phyloP scores from a whole-genome alignment of 768 basidiomycete species.

The Stropharia rugosoannulata region DNA sequence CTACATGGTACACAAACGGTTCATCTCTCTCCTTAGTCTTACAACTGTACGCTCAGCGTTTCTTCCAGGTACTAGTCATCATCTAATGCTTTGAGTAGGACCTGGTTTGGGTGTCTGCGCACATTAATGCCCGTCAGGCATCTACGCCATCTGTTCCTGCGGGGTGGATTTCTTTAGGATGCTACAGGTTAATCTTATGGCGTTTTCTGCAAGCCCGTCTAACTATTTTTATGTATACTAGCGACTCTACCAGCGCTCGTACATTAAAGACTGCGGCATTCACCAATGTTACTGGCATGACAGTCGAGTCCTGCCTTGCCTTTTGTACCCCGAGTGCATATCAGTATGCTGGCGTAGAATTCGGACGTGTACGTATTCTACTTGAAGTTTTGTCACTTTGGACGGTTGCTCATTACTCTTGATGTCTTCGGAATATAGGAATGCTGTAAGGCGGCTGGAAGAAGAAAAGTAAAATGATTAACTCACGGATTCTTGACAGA shows the following conservation, averaged over 20 bases:
- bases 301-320: conserved; percentile 45
- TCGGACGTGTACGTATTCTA: conserved; percentile 8
- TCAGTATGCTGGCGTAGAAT: conserved; percentile 58
- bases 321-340: conserved; percentile 45
- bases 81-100: background rate
- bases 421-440: conserved; percentile 7
- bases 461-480: background rate
- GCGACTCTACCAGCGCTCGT: conserved; percentile 55
- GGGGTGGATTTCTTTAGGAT: conserved; percentile 11
- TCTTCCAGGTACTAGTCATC: background rate
- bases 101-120: background rate
- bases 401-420: background rate
- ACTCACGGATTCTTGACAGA: conserved; percentile 34
- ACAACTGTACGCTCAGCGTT: background rate
- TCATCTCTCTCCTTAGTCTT: background rate
- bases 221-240: conserved; percentile 16
- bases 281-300: conserved; percentile 55
- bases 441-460: conserved; percentile 17
- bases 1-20: too few relatives aligned
- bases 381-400: background rate
- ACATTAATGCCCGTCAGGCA: background rate
- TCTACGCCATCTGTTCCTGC: conserved; percentile 4
- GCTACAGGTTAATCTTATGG: conserved; percentile 1
- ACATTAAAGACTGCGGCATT: conserved; percentile 47
- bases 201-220: background rate